Evolutionary conservation across 2,329 filamentous ascomycete genomes (phyloP).

Genomic region (Cercospora sojina): DNA sequence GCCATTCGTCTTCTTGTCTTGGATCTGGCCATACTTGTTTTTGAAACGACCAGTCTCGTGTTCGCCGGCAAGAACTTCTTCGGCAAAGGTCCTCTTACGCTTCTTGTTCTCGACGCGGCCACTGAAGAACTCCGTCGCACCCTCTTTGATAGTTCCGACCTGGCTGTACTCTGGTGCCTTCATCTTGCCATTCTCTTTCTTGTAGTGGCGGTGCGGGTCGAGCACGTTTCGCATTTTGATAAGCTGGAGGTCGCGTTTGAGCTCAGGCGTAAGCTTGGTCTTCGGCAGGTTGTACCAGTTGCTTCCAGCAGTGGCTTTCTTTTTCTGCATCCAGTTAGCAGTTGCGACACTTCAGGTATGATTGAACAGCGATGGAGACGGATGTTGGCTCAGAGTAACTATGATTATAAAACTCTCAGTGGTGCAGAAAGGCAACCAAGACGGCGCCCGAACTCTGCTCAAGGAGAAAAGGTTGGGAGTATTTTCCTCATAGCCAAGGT

Average conservation of each 20-base stretch:
- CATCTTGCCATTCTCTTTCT: constrained; percentile 73
- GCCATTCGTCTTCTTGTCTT: constrained; percentile 77
- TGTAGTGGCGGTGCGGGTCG: constrained; percentile 87
- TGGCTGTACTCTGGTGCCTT: constrained; percentile 80
- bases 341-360: background rate
- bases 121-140: constrained; percentile 83
- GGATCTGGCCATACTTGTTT: constrained; percentile 82
- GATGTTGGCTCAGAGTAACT: constrained; percentile 67
- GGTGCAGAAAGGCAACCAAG: constrained; percentile 72
- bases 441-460: constrained; percentile 75
- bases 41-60: constrained; percentile 70
- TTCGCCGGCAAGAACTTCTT: constrained; percentile 74
- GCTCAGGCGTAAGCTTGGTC: constrained; percentile 77
- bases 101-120: constrained; percentile 81
- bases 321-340: constrained; percentile 46
- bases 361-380: constrained; percentile 14
- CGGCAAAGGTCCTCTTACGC: constrained; percentile 79
- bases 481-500: constrained; percentile 68
- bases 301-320: constrained; percentile 69
- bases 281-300: constrained; percentile 87
- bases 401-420: constrained; percentile 68
- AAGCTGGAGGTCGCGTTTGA: constrained; percentile 86
- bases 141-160: constrained; percentile 83
- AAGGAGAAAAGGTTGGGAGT: constrained; percentile 61
- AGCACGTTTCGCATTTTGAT: constrained; percentile 85